Evolutionary conservation across 495 filamentous ascomycete species (phyloP), one percentile per base, ranked within the genome.

Genomic region (Talaromyces nanjingensis): DNA sequence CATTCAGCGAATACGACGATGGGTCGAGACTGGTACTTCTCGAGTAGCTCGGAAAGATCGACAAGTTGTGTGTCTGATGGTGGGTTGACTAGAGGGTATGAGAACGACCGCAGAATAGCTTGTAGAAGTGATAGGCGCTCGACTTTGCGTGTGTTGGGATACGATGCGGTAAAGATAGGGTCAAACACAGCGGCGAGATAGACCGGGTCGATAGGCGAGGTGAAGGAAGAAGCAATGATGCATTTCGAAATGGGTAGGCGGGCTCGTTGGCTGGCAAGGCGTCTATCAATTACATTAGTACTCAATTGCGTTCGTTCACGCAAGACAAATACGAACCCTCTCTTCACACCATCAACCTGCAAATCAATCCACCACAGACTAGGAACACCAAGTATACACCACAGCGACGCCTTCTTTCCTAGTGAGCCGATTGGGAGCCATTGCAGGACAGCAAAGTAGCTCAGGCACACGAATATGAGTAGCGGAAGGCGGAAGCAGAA

Each of bases 361-460:
- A 99, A 80, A 74, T 98, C 94, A 58, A 97, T 89, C 93, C 93
- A 98, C 93, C 94, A 98, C 42, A 97, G 87, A 20, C 93, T 93
- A 0, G 92, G 90, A 24, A 92, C 87, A 33, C 86, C 87, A 18
- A 99, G 81, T 52, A 98, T 84, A 55, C 85, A 81, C 93, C 96
- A 98, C 31, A 98, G 72, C 45, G 88, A 81, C 16, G 91, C 86
- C 74, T 97, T 98, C 71, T 91, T 90, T 12, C 81, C 75, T 39
- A 91, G 72, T 9, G 85, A 86, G 1, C 91, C 91, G n/a, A 96
- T 85, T 0, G 92, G 93, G 2, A 97, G 83, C 84, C 87, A 91
- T 77, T 92, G 90, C 49, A 98, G 79, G 29, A 96, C 67, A 59
- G 90, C 70, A 74, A 97, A 94, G 79, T 96, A 94, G 67, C 82